Conservation (phyloP, 306 rosid genomes). For the Nissolia schottii region DNA sequence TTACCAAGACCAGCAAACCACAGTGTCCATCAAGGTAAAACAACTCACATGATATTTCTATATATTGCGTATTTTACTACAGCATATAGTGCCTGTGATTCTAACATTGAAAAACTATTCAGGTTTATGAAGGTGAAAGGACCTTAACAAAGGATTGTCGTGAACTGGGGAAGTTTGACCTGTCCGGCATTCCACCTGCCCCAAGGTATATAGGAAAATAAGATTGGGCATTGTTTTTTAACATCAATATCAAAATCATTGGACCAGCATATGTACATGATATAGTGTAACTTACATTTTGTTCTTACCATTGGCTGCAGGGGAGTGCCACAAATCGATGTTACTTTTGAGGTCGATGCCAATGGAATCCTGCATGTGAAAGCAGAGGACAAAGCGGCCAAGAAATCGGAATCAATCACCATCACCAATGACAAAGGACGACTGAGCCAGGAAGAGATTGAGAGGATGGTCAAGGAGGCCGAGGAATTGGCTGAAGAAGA, state of each 20-base stretch:
- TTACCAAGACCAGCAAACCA: conserved; percentile 53
- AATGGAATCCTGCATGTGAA: conserved; percentile 49
- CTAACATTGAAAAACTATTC: neutral
- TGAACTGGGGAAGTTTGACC: conserved; percentile 44
- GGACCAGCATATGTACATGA: neutral
- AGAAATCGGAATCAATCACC: conserved; percentile 45
- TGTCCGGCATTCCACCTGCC: conserved; percentile 53
- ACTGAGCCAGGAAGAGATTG: conserved; percentile 56
- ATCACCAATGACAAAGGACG: conserved; percentile 60
- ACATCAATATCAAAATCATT: neutral
- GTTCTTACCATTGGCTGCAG: conserved; percentile 15
- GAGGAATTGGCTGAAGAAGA: conserved; percentile 60
- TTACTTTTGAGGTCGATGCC: conserved; percentile 55
- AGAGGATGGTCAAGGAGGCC: conserved; percentile 55
- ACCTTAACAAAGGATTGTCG: conserved; percentile 52
- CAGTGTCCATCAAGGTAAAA: conserved; percentile 42
- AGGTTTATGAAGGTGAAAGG: conserved; percentile 56
- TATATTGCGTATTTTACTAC: neutral
- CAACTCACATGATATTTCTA: neutral
- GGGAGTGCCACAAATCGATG: conserved; percentile 66
- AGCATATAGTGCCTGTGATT: neutral
- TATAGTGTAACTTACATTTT: neutral
- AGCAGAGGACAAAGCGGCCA: conserved; percentile 56
- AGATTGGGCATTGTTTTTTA: neutral
- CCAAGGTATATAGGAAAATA: conserved; percentile 36